Percentiles rank a stretch among this genome's conserved stretches.
These are phyloP conservation scores for Nemania diffusa DNA, from an alignment of 2,329 filamentous ascomycete genomes.

Conservation along the genomic window DNA sequence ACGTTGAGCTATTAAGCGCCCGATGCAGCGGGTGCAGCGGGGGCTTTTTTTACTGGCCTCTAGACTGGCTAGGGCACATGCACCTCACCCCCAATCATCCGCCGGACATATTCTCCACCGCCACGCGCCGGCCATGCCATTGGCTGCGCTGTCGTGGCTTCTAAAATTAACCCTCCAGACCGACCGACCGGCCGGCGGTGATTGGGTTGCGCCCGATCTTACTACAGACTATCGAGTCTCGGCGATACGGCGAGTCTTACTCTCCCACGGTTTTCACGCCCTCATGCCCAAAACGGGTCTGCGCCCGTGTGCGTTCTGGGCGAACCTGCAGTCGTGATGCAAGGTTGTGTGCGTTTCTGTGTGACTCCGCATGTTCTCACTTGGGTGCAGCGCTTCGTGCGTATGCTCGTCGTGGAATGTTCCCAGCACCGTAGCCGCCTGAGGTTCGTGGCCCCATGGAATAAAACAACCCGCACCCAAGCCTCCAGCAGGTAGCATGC, in stretches of 20 bases:
- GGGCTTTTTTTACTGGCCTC: conserved; percentile 6
- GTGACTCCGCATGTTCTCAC: conserved; percentile 33
- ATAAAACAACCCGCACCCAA: conserved; percentile 49
- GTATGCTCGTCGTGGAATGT: conserved; percentile 36
- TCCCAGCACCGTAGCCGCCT: conserved; percentile 47
- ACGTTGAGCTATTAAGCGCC: conserved; percentile 47
- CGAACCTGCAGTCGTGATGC: conserved; percentile 43
- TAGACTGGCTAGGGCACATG: conserved; percentile 45
- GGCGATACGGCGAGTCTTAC: conserved; percentile 42
- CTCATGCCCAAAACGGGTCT: conserved; percentile 45
- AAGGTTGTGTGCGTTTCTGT: conserved; percentile 42
- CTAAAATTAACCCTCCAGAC: conserved; percentile 47
- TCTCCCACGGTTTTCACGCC: conserved; percentile 42
- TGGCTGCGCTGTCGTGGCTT: conserved; percentile 41
- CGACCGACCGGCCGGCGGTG: conserved; percentile 31
- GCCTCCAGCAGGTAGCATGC: conserved; percentile 40
- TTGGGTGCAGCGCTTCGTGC: conserved; percentile 45
- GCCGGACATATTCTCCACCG: conserved; percentile 35
- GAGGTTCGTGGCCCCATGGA: conserved; percentile 37
- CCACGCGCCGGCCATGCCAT: conserved; percentile 40
- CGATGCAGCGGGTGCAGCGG: conserved; percentile 32
- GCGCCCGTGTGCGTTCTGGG: conserved; percentile 41
- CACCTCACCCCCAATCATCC: conserved; percentile 42
- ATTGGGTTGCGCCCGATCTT: conserved; percentile 44
- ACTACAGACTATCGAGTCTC: conserved; percentile 34